Base-by-base conservation (phyloP, 2,329 filamentous ascomycete species). In the Aspergillus unguis region DNA sequence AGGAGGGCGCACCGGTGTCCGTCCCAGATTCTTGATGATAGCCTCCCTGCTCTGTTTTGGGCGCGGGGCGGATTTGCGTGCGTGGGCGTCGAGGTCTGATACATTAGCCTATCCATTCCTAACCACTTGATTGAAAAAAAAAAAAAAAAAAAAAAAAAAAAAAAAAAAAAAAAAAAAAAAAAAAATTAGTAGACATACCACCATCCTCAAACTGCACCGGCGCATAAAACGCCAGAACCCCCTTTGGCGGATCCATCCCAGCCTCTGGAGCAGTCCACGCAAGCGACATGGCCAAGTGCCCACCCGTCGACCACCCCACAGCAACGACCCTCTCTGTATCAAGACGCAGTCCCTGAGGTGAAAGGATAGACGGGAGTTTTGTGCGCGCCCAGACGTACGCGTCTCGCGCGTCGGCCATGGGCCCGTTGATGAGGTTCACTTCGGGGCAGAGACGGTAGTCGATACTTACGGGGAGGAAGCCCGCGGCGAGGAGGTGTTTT, bases 371-470 rank as follows among this genome's bases (percentile, higher is more conserved):
- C 1, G 74, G 74, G 1, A 79, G 59, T 0, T 4, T 54, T 0
- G 57, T 53, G 6, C 70, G 60, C 0, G 62, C 67, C 74, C 76
- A 79, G 25, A 5, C 4, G 1, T 54, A 36, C 4, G 57, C 55
- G 29, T 55, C 52, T 3, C 47, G 8, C 5, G 45, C 37, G 35
- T 55, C 57, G 0, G 33, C 6, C 5, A 75, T 63, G 1, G 55
- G 46, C 2, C 79, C 79, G 1, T 78, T 71, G 3, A 64, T 6
- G 1, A 81, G 55, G 5, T 56, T 72, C 1, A 71, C 61, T 48
- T 81, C 77, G 0, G 79, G 78, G 46, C 77, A 80, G 1, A 82
- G 69, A 0, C 77, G 65, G 54, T 81, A 78, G 58, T 81, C 79
- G 0, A 80, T 48, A 54, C 74, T 77, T 8, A 82, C 61, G 0